A percentile compares a stretch with the other conserved stretches of the same genome.
Evolutionary conservation across 2,329 filamentous ascomycete genomes (phyloP).

Genomic region (Hymenoscyphus linearis): DNA sequence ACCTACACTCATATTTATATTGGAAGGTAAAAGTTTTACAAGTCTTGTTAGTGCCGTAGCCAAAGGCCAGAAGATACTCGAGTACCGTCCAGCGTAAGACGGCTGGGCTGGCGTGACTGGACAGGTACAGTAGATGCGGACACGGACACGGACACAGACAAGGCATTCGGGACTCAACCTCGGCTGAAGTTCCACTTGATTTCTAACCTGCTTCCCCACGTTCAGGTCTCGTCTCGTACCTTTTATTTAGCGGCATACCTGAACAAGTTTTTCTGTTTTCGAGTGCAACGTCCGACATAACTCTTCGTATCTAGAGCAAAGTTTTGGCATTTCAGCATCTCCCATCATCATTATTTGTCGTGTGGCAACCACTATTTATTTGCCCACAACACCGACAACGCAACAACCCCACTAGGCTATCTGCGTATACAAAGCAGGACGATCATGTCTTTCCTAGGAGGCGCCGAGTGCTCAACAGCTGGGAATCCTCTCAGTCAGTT

Average conservation of each 20-base stretch:
- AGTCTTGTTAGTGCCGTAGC: no score
- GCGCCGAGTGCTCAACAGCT: constrained; percentile 92
- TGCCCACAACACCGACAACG: background rate
- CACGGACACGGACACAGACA: background rate
- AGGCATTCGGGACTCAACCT: constrained; percentile 5
- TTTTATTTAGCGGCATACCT: background rate
- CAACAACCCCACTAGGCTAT: background rate
- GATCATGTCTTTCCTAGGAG: constrained; percentile 91
- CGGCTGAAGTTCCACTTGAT: constrained; percentile 6
- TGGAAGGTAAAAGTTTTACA: no score
- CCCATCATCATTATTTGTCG: background rate
- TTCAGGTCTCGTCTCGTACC: background rate
- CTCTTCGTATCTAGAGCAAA: background rate
- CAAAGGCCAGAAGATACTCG: no score
- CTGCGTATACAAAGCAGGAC: background rate
- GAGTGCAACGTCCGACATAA: background rate
- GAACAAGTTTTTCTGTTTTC: background rate
- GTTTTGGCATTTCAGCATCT: background rate
- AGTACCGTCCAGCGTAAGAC: no score
- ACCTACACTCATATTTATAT: no score
- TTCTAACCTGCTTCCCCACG: constrained; percentile 6
- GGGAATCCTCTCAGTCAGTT: constrained; percentile 96
- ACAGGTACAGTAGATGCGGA: background rate
- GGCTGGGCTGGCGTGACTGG: background rate
- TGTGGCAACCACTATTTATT: background rate